Percentiles rank a stretch among this genome's conserved stretches.
Evolutionary conservation across 495 filamentous ascomycete species (phyloP).

Genomic region (Hypoxylon cercidicola): DNA sequence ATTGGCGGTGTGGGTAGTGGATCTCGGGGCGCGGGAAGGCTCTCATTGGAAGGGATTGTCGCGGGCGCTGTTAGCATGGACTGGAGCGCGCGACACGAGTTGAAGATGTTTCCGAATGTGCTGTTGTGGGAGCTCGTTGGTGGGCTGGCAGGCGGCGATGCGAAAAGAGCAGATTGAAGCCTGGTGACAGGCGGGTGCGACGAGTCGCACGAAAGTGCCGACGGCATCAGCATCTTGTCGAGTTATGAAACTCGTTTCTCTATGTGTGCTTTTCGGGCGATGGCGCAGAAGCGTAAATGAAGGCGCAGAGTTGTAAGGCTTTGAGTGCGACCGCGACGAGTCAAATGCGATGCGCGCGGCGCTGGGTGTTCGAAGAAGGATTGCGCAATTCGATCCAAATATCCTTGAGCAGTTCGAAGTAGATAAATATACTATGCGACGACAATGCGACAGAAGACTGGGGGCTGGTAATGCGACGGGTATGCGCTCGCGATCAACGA

Average conservation of each 20-base stretch:
- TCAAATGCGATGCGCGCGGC: conserved; percentile 27
- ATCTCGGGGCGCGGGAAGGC: conserved; percentile 59
- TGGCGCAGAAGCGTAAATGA: conserved; percentile 10
- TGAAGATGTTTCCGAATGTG: conserved; percentile 68
- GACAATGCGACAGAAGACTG: conserved; percentile 10
- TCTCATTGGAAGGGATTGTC: conserved; percentile 57
- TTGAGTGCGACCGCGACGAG: conserved; percentile 33
- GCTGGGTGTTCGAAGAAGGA: background rate
- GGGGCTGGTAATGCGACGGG: conserved; percentile 27
- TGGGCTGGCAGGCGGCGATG: conserved; percentile 71
- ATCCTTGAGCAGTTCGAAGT: conserved; percentile 1
- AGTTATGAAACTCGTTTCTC: background rate
- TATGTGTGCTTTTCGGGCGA: conserved; percentile 8
- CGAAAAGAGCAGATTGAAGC: conserved; percentile 67
- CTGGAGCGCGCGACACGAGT: conserved; percentile 77
- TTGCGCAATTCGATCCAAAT: conserved; percentile 7
- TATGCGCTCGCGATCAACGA: conserved; percentile 25
- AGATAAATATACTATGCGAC: conserved; percentile 6
- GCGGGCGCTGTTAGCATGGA: conserved; percentile 63
- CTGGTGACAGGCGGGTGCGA: conserved; percentile 60
- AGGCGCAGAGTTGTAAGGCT: conserved; percentile 12
- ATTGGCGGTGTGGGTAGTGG: conserved; percentile 61
- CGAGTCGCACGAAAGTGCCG: conserved; percentile 75
- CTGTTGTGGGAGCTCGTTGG: conserved; percentile 64
- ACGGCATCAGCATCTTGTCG: conserved; percentile 73